Evolutionary conservation across 2,329 filamentous ascomycete genomes (phyloP).

Genomic region (Fusarium sp.): DNA sequence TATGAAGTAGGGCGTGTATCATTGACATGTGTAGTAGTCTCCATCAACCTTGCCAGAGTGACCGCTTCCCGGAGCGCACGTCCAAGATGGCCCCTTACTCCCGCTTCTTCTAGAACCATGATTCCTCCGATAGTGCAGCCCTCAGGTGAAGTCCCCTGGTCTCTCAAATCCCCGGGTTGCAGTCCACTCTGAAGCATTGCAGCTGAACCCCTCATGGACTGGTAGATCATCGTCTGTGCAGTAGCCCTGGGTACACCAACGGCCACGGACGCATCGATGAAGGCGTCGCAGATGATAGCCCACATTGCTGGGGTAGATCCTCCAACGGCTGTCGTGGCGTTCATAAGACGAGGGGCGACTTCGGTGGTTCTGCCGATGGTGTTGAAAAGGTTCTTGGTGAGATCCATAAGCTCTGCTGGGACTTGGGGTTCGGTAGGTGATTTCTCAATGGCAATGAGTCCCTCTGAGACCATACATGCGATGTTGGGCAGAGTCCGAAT

Average conservation of each 20-base stretch:
- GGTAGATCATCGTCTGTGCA: constrained; percentile 67
- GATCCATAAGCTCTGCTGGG: constrained; percentile 32
- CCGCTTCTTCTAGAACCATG: constrained; percentile 67
- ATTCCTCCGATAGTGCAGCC: constrained; percentile 70
- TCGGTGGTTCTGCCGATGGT: constrained; percentile 63
- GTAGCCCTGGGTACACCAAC: constrained; percentile 66
- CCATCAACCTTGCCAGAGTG: constrained; percentile 56
- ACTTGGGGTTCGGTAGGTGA: constrained; percentile 25
- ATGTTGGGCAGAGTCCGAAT: constrained; percentile 51
- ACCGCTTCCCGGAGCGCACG: constrained; percentile 58
- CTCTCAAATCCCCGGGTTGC: constrained; percentile 65
- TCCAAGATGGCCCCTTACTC: constrained; percentile 56
- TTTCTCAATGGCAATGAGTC: constrained; percentile 47
- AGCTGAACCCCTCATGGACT: constrained; percentile 67
- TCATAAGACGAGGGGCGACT: constrained; percentile 62
- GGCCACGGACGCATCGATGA: constrained; percentile 68
- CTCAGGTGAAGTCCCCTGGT: constrained; percentile 68
- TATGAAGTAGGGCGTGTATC: constrained; percentile 45
- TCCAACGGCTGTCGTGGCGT: constrained; percentile 67
- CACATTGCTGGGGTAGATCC: constrained; percentile 70
- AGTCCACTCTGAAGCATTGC: constrained; percentile 62
- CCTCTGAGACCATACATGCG: constrained; percentile 46
- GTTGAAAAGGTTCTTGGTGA: constrained; percentile 60
- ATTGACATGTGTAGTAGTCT: constrained; percentile 51
- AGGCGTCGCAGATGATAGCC: constrained; percentile 65